phyloP scores from a whole-genome alignment of 495 filamentous ascomycete genomes.

The Astrothelium macrocarpum region DNA sequence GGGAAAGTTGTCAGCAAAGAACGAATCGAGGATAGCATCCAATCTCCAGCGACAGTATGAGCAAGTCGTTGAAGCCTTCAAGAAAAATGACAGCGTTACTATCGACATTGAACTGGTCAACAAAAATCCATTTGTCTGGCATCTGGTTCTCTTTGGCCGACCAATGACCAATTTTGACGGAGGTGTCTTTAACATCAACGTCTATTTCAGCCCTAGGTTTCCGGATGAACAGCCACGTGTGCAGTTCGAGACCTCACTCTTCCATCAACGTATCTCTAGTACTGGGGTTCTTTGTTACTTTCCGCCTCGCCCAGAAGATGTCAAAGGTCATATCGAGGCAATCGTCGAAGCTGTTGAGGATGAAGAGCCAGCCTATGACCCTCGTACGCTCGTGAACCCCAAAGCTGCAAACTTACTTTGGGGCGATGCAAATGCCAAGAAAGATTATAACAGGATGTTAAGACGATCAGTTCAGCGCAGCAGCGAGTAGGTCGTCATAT shows the following conservation, averaged over 20 bases:
- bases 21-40: conserved; percentile 65
- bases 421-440: conserved; percentile 69
- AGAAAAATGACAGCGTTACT: conserved; percentile 54
- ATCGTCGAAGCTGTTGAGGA: conserved; percentile 80
- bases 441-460: conserved; percentile 71
- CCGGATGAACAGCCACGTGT: conserved; percentile 86
- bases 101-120: conserved; percentile 65
- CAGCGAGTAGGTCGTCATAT: conserved; percentile 44
- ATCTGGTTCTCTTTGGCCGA: conserved; percentile 73
- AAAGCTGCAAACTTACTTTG: conserved; percentile 84
- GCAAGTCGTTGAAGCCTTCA: conserved; percentile 67
- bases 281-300: conserved; percentile 80
- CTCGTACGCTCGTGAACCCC: conserved; percentile 74
- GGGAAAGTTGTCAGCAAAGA: conserved; percentile 51
- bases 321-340: conserved; percentile 73
- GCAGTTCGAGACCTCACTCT: conserved; percentile 68
- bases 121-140: conserved; percentile 60
- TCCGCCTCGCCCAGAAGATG: conserved; percentile 61
- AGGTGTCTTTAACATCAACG: conserved; percentile 71
- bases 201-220: conserved; percentile 78
- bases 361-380: conserved; percentile 79
- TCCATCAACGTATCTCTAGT: conserved; percentile 77
- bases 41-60: conserved; percentile 77
- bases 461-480: conserved; percentile 50
- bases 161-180: conserved; percentile 93